Evolutionary conservation across 2,329 filamentous ascomycete species (phyloP).

Genomic region (Cercospora brassicicola): DNA sequence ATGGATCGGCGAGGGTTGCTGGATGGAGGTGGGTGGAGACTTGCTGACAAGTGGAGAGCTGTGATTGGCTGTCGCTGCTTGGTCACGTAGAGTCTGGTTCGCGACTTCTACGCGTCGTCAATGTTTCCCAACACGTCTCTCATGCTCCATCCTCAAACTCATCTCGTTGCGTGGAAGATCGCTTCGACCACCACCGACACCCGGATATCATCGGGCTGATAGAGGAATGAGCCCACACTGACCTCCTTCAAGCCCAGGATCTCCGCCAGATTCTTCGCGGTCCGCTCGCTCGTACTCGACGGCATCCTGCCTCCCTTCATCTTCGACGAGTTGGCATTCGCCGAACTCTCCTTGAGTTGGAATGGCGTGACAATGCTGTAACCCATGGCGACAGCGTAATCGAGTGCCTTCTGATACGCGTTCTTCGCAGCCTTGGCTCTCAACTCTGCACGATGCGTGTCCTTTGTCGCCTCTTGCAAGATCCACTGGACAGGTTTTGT

Average conservation of each 20-base stretch:
- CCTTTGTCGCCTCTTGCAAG: conserved; percentile 12
- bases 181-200: conserved; percentile 6
- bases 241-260: conserved; percentile 11
- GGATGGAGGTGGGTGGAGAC: neutral
- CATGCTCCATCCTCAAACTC: neutral
- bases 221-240: conserved; percentile 1
- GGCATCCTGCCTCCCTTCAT: conserved; percentile 5
- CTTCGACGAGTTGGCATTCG: conserved; percentile 1
- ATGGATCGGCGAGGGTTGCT: neutral
- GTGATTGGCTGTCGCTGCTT: neutral
- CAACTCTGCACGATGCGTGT: conserved; percentile 9
- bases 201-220: conserved; percentile 18
- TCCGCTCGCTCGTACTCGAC: neutral
- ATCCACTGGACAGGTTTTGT: conserved; percentile 15
- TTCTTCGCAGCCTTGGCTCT: conserved; percentile 14
- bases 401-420: conserved; percentile 13
- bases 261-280: conserved; percentile 12
- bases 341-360: conserved; percentile 4
- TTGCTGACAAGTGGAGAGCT: conserved; percentile 3
- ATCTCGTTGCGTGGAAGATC: neutral
- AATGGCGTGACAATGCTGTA: conserved; percentile 8
- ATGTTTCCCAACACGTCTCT: neutral
- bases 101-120: neutral
- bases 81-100: neutral
- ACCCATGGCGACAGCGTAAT: conserved; percentile 17